Base-by-base conservation (phyloP, 2,329 filamentous ascomycete species). In the Scleromitrula shiraiana region DNA sequence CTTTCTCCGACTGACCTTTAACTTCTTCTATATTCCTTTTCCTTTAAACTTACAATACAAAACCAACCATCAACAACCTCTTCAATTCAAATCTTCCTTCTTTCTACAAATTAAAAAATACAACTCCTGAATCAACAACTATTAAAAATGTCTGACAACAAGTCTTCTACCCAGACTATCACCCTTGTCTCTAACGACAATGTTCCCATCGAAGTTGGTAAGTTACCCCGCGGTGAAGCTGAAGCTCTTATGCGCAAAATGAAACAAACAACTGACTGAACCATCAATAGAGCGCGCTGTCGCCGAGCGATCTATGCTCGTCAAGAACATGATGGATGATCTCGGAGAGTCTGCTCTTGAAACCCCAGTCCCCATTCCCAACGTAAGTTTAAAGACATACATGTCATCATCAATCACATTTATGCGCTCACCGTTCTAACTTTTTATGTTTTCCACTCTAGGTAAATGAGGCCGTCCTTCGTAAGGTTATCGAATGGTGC, bases 321-420 rank as follows among this genome's bases (percentile, higher is more conserved):
- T 98, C 75, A 96, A 95, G 81, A 95, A 97, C 76, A 84, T 98
- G 84, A 78, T 98, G 38, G 90, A 95, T 65, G 93, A 98, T 72
- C 72, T 97, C 40, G 89, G 88, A 57, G 82, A 84, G 60, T 49
- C 65, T 57, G 68, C 77, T 59, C 64, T 65, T 19, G 67, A 77
- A 27, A 70, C 64, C 42, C 65, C 73, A 44, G 66, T 98, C 45
- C 91, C 93, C 7, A 90, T 95, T 54, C 87, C 85, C 56, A 95
- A 95, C 65, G 83, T 83, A 69, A 58, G 75, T 63, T 23, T 35
- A 30, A 24, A 5, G 10, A n/a, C 32, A 37, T 30, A 12, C 35
- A 7, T 33, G 20, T 7, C 24, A 46, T 32, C 20, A 41, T 24
- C 30, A 8, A 44, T 33, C 24, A 35, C 40, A 42, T 29, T 23